phyloP scores from a whole-genome alignment of 108 stramenopile species.

The Tribonema minus region DNA sequence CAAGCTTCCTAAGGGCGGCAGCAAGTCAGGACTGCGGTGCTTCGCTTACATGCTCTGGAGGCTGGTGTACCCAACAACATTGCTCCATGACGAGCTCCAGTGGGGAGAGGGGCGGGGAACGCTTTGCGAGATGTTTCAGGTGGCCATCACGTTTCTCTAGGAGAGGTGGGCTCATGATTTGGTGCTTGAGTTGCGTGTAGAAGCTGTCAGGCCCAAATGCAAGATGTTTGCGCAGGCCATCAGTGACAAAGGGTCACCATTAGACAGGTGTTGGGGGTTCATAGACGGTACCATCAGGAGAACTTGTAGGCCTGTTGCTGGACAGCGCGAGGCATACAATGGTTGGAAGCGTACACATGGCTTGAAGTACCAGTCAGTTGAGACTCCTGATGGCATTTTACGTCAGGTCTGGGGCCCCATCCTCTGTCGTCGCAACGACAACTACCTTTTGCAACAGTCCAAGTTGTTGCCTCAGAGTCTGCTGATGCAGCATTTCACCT shows the following conservation, averaged over 20 bases:
- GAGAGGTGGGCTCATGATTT: not conserved
- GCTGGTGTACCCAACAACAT: not conserved
- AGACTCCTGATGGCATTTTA: not conserved
- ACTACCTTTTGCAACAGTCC: not conserved
- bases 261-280: not conserved
- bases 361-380: not conserved
- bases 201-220: not conserved
- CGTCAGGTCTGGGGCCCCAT: not conserved
- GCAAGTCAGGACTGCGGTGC: not conserved
- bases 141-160: not conserved
- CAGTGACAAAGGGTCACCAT: not conserved
- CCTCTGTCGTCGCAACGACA: not conserved
- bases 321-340: not conserved
- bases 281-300: not conserved
- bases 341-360: constrained; percentile 1
- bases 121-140: not conserved
- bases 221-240: too few species aligned
- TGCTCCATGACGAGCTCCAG: not conserved
- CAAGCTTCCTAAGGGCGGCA: not conserved
- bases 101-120: not conserved
- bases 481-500: not conserved
- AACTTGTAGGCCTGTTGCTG: not conserved
- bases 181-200: not conserved
- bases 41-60: not conserved
- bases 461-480: not conserved